Evolutionary conservation across 1,284 basidiomycete species (phyloP), one percentile per base, ranked within the genome.

Genomic region (Phellopilus nigrolimitatus): DNA sequence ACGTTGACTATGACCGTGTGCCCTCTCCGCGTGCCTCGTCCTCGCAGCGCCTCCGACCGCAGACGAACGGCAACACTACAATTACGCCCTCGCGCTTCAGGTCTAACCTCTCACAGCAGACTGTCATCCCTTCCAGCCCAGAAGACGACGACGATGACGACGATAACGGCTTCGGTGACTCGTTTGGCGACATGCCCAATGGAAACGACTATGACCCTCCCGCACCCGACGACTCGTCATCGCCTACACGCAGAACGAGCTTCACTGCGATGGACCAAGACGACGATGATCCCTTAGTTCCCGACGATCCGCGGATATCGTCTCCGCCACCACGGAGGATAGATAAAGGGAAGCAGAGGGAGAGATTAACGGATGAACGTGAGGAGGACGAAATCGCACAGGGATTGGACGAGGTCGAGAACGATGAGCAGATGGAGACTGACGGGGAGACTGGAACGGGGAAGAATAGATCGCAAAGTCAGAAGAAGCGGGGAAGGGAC

Each of bases 1-100:
- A 76, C 13, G 64, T 82, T 27, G 76, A 85, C 60, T 88, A 79
- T 56, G 83, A 88, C 64, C 66, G 73, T 40, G 71, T 88, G 0
- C 85, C 86, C 2, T 86, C 86, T 7, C 82, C 84, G 4, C 75
- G 72, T 31, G 60, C 64, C 13, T 58, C 61, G 1, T 59, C 60
- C 22, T 62, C 71, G 3, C 56, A 63, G 28, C 73, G 72, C 30
- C 66, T 66, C 39, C 68, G 71, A 3, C 58, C 65, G 22, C 47
- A 41, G 7, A 60, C 57, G 2, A 69, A 68, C 38, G 66, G 64
- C 28, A 66, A 65, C 15, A 21, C 9, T 70, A 21, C 17, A 3
- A 13, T n/a, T 7, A 70, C 0, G 65, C 77, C 17, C 69, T 74
- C 2, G 80, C 82, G 0, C 66, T 66, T 3, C 68, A 79, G 15